These are phyloP conservation scores for Eucalyptus erythrocorys DNA, from an alignment of 345 rosid species.

Conservation along the genomic window DNA sequence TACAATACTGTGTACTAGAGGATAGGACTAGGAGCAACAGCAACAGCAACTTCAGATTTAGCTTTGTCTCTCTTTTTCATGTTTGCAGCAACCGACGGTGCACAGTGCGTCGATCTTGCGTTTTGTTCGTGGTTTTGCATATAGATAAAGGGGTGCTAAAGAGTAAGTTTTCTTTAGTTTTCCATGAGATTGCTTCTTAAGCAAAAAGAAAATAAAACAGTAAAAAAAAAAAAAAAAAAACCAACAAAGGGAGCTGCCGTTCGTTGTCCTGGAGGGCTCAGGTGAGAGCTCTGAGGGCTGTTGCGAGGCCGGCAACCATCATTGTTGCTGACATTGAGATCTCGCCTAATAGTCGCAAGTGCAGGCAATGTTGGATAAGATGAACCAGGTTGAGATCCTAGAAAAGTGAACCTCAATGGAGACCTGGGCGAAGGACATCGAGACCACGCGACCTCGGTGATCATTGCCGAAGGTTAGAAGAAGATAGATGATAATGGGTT, in stretches of 20 bases:
- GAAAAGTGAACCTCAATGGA: not conserved
- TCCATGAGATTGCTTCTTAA: not conserved
- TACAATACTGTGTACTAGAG: not conserved
- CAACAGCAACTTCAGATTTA: not conserved
- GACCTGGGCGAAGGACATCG: not conserved
- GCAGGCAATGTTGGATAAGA: not conserved
- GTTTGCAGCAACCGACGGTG: not conserved
- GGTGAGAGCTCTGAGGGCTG: not conserved
- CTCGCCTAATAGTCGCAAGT: rapidly evolving
- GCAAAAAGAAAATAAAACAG: not conserved
- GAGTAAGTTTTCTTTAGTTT: not conserved
- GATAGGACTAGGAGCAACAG: not conserved
- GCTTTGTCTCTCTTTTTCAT: not conserved
- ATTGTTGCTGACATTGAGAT: not conserved
- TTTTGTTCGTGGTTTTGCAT: not conserved
- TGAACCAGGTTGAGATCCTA: not conserved
- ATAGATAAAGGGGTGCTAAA: not conserved
- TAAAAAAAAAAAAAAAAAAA: not conserved
- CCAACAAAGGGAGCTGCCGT: not conserved
- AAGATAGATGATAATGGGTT: not conserved
- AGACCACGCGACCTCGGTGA: rapidly evolving
- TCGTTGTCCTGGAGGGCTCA: not conserved
- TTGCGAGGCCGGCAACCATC: not conserved
- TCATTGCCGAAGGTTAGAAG: not conserved
- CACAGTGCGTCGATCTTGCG: not conserved